Percentiles rank a stretch among this genome's conserved stretches.
Conservation (phyloP, 192 early-diverging fungal species). For the Geranomyces michiganensis region DNA sequence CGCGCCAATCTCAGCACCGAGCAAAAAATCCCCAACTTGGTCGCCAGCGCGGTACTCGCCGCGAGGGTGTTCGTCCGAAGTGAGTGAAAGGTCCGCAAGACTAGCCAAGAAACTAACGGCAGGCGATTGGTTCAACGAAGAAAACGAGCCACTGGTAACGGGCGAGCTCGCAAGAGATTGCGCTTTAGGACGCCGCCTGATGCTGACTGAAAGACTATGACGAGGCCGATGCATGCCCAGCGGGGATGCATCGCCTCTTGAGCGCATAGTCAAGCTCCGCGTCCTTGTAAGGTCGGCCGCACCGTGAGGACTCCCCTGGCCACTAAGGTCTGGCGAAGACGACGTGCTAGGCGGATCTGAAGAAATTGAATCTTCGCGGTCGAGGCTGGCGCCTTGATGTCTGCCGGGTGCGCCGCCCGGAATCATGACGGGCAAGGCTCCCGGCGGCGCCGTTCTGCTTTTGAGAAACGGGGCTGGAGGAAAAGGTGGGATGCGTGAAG, state of each 20-base stretch:
- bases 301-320: not conserved
- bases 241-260: not conserved
- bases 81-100: slow-evolving; percentile 17
- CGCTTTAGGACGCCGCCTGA: slow-evolving; percentile 12
- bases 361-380: not conserved
- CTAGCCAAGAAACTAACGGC: slow-evolving; percentile 32
- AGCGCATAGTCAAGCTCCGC: not conserved
- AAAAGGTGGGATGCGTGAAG: no score
- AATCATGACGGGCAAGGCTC: slow-evolving; percentile 17
- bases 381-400: not conserved
- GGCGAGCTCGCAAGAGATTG: slow-evolving; percentile 27
- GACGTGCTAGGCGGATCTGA: slow-evolving; percentile 20
- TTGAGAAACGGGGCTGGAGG: slow-evolving; percentile 7
- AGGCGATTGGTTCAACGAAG: slow-evolving; percentile 27
- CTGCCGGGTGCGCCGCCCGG: not conserved
- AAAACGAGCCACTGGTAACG: slow-evolving; percentile 34
- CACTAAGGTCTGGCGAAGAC: slow-evolving; percentile 3
- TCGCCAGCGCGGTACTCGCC: slow-evolving; percentile 67
- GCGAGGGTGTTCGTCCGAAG: slow-evolving; percentile 5
- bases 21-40: slow-evolving; percentile 70
- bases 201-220: slow-evolving; percentile 30
- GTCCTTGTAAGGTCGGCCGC: not conserved
- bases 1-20: slow-evolving; percentile 70
- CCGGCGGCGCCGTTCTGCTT: slow-evolving; percentile 2
- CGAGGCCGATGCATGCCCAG: slow-evolving; percentile 23